A percentile compares a stretch with the other conserved stretches of the same genome.
phyloP scores from a whole-genome alignment of 1,284 basidiomycete genomes.

The Ceratobasidium theobromae region DNA sequence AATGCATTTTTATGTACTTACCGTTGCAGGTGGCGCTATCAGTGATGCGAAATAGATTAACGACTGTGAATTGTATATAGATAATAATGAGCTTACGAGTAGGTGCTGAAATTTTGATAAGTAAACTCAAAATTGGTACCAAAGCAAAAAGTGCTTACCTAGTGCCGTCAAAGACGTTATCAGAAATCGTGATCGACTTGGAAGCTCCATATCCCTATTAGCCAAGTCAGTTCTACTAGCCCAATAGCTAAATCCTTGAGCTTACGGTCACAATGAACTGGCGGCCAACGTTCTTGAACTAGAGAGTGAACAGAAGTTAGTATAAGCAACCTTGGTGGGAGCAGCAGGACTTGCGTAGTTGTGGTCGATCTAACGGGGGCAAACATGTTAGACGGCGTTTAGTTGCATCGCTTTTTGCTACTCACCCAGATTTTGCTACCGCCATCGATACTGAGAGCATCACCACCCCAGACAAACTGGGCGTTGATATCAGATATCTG shows the following conservation, averaged over 20 bases:
- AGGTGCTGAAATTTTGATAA: slow-evolving; percentile 5
- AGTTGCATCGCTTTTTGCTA: neutral
- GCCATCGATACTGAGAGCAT: slow-evolving; percentile 37
- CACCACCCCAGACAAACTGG: slow-evolving; percentile 41
- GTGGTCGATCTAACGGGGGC: slow-evolving; percentile 36
- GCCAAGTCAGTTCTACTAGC: neutral
- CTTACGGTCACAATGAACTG: slow-evolving; percentile 28
- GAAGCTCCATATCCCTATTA: slow-evolving; percentile 20
- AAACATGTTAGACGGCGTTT: neutral
- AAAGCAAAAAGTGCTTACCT: slow-evolving; percentile 7
- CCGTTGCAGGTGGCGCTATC: slow-evolving; percentile 27
- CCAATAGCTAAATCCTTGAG: neutral
- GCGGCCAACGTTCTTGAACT: slow-evolving; percentile 28
- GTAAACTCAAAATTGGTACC: neutral
- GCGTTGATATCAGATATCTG: slow-evolving; percentile 40
- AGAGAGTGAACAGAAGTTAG: neutral
- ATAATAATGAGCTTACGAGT: slow-evolving; percentile 12
- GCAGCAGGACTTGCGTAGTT: slow-evolving; percentile 22
- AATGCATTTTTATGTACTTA: neutral
- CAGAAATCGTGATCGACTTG: slow-evolving; percentile 8
- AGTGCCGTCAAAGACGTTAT: slow-evolving; percentile 29
- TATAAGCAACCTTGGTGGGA: neutral
- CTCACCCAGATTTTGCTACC: slow-evolving; percentile 39
- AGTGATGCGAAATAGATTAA: neutral
- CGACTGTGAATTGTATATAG: neutral